Percentiles rank a stretch among this genome's conserved stretches.
Conservation (phyloP, 2,329 filamentous ascomycete species). For the Tolypocladium cylindrosporum region DNA sequence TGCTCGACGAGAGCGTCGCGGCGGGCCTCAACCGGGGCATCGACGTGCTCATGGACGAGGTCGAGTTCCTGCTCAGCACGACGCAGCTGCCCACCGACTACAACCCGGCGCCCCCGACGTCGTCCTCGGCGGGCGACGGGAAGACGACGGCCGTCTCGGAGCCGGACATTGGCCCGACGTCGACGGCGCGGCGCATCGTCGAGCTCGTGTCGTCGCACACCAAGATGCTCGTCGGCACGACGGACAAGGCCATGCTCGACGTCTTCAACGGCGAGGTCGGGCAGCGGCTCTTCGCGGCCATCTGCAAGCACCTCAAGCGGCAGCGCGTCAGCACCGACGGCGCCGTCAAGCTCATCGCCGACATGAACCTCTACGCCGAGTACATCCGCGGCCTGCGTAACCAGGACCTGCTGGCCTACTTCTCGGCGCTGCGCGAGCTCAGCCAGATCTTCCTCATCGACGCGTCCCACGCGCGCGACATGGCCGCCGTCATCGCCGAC, state of each 20-base stretch:
- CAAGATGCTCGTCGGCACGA: constrained; percentile 85
- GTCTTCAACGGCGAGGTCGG: constrained; percentile 98
- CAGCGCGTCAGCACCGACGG: constrained; percentile 86
- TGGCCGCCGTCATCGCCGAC: constrained; percentile 91
- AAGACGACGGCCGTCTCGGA: constrained; percentile 21
- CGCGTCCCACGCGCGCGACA: constrained; percentile 73
- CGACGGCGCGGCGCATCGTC: constrained; percentile 71
- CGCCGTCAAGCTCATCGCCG: constrained; percentile 85
- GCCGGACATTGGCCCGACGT: constrained; percentile 55
- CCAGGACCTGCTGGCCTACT: constrained; percentile 77
- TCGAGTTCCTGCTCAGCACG: constrained; percentile 88
- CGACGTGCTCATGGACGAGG: constrained; percentile 95
- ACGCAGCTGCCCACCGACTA: constrained; percentile 82
- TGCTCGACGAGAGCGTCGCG: constrained; percentile 93
- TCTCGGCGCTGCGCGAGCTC: constrained; percentile 81
- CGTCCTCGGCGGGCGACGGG: constrained; percentile 15
- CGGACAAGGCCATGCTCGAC: constrained; percentile 95
- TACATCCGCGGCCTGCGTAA: constrained; percentile 79
- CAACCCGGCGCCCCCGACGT: constrained; percentile 50
- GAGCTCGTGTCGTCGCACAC: constrained; percentile 83
- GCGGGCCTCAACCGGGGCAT: constrained; percentile 96
- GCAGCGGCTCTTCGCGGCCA: constrained; percentile 76
- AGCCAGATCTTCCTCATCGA: constrained; percentile 95
- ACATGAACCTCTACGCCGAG: constrained; percentile 88
- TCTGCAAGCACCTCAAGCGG: constrained; percentile 96